These are phyloP conservation scores for Didymellaceae sp. DNA, from an alignment of 2,329 filamentous ascomycete genomes.

Conservation along the genomic window DNA sequence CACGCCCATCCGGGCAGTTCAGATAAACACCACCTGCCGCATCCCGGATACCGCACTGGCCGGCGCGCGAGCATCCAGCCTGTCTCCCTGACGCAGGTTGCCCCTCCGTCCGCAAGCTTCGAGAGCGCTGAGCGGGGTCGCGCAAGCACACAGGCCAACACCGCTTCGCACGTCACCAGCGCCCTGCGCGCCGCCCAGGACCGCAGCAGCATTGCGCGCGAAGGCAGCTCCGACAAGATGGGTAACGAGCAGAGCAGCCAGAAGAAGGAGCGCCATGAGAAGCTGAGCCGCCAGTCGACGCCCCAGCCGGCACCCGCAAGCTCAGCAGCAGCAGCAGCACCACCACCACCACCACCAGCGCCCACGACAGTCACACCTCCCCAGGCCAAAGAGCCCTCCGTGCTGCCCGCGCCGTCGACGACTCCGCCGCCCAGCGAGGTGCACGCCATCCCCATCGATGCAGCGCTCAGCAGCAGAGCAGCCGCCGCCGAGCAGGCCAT, in stretches of 20 bases:
- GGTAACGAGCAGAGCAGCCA: constrained; percentile 51
- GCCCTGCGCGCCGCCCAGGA: constrained; percentile 43
- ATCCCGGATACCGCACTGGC: constrained; percentile 35
- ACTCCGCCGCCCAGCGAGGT: constrained; percentile 32
- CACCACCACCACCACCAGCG: constrained; percentile 36
- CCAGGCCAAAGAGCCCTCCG: constrained; percentile 7
- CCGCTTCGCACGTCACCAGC: constrained; percentile 33
- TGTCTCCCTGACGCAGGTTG: constrained; percentile 46
- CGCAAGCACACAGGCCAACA: constrained; percentile 35
- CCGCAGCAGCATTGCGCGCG: constrained; percentile 25
- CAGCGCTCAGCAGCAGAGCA: constrained; percentile 13
- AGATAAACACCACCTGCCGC: constrained; percentile 19
- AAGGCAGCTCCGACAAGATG: constrained; percentile 35
- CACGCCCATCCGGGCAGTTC: constrained; percentile 11
- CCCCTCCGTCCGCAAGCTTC: constrained; percentile 48
- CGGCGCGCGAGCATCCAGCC: constrained; percentile 52
- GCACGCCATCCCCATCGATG: constrained; percentile 47
- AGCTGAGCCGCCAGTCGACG: constrained; percentile 15
- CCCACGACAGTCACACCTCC: constrained; percentile 31
- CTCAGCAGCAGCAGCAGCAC: neutral
- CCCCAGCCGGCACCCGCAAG: constrained; percentile 10
- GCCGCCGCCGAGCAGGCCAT: constrained; percentile 18
- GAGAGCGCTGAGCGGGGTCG: constrained; percentile 45
- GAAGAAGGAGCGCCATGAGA: constrained; percentile 26
- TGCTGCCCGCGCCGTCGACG: neutral